These are phyloP conservation scores for Pugionium cornutum DNA, from an alignment of 345 rosid genomes.

Conservation along the genomic window DNA sequence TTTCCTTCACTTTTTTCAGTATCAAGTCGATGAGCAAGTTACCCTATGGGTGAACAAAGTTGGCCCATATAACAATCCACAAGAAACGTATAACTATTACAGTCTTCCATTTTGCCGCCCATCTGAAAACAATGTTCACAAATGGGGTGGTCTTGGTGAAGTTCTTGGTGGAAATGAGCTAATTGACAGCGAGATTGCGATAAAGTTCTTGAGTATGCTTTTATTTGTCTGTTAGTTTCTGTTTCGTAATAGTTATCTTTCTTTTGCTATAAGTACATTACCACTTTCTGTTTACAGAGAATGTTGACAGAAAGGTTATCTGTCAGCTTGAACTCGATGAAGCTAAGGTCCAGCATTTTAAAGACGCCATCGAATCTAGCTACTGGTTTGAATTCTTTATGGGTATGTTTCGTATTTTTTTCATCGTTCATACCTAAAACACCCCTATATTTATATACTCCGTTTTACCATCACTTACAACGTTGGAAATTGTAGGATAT, in stretches of 20 bases:
- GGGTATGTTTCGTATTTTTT: conserved; percentile 39
- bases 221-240: not conserved
- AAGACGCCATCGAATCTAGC: conserved; percentile 85
- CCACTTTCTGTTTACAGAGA: conserved; percentile 43
- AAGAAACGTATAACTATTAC: conserved; percentile 98
- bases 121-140: conserved; percentile 65
- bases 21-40: conserved; percentile 73
- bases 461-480: not conserved
- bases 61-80: conserved; percentile 99
- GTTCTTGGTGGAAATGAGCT: conserved; percentile 99
- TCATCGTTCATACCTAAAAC: too few species aligned
- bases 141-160: conserved; percentile 99
- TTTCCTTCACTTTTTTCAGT: conserved; percentile 50
- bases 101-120: conserved; percentile 94
- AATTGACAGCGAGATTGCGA: conserved; percentile 82
- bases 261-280: conserved; percentile 7
- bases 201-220: conserved; percentile 80
- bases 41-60: conserved; percentile 98
- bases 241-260: conserved; percentile 7
- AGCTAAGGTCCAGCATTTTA: conserved; percentile 68
- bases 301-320: conserved; percentile 58
- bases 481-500: not conserved
- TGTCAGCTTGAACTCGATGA: conserved; percentile 70
- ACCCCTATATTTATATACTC: not conserved
- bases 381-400: conserved; percentile 94